Conservation (phyloP, 2,329 filamentous ascomycete genomes). For the Colletotrichum ledebouriae region DNA sequence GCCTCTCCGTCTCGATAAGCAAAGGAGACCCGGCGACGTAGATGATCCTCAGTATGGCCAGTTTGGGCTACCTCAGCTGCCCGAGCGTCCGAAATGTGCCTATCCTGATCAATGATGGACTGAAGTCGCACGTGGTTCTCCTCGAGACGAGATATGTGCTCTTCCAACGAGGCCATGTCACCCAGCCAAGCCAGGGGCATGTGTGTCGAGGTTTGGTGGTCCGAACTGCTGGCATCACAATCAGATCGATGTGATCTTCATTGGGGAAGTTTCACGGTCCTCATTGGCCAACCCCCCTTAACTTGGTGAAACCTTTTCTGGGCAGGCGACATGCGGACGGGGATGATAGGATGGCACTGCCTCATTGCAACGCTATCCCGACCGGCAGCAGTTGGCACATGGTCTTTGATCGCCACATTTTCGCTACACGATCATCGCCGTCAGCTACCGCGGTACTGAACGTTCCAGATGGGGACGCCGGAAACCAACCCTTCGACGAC, state of each 20-base stretch:
- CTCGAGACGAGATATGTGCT: slow-evolving; percentile 25
- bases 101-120: slow-evolving; percentile 10
- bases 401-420: slow-evolving; percentile 46
- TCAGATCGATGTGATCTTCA: slow-evolving; percentile 8
- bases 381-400: slow-evolving; percentile 46
- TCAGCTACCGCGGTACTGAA: not conserved
- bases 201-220: slow-evolving; percentile 32
- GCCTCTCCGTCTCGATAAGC: not conserved
- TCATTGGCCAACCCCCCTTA: not conserved
- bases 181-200: slow-evolving; percentile 8
- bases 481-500: slow-evolving; percentile 43
- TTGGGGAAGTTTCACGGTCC: not conserved
- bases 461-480: slow-evolving; percentile 14
- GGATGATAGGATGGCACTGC: slow-evolving; percentile 7
- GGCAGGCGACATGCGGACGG: not conserved
- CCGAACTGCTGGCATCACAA: slow-evolving; percentile 42
- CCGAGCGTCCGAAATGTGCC: not conserved
- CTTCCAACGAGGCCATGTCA: slow-evolving; percentile 12
- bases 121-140: slow-evolving; percentile 11
- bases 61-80: not conserved
- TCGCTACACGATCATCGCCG: slow-evolving; percentile 28
- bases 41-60: not conserved
- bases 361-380: slow-evolving; percentile 43
- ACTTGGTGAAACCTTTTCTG: slow-evolving; percentile 15
- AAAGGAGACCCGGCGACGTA: not conserved